A percentile compares a stretch with the other conserved stretches of the same genome.
phyloP scores from a whole-genome alignment of 129 eudicot species.

The Lactuca saligna region DNA sequence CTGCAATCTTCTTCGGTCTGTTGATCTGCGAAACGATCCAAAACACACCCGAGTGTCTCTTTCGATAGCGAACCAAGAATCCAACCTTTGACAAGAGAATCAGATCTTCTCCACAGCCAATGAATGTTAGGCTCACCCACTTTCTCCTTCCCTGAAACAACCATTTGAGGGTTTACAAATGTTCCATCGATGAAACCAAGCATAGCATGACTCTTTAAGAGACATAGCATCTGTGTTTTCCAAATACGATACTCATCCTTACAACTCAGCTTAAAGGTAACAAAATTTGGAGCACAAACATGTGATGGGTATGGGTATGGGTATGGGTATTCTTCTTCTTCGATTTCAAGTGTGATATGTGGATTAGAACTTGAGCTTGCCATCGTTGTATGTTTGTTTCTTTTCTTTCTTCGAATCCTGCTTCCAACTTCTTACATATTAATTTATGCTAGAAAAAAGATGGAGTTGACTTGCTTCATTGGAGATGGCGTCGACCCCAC shows the following conservation, averaged over 20 bases:
- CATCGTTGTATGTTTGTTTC: background rate
- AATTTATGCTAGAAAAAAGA: too few species aligned
- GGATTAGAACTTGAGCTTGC: constrained; percentile 12
- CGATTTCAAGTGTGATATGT: background rate
- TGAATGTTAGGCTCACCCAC: background rate
- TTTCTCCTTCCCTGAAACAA: constrained; percentile 1
- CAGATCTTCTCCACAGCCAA: constrained; percentile 11
- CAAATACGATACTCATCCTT: background rate
- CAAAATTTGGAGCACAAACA: constrained; percentile 11
- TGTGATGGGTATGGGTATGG: constrained; percentile 15
- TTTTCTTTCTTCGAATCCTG: background rate
- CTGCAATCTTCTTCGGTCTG: background rate
- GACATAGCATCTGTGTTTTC: constrained; percentile 2
- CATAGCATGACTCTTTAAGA: constrained; percentile 20
- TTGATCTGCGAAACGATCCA: background rate
- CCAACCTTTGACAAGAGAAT: constrained; percentile 20
- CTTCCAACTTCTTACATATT: background rate
- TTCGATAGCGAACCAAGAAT: constrained; percentile 17
- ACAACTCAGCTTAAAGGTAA: background rate
- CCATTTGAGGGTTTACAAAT: background rate
- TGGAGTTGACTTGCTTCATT: too few species aligned
- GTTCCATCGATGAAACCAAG: background rate
- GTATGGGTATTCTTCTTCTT: background rate
- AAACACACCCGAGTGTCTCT: background rate
- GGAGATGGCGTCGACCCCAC: too few species aligned